phyloP scores from a whole-genome alignment of 2,329 filamentous ascomycete species.

The Apiospora marii region DNA sequence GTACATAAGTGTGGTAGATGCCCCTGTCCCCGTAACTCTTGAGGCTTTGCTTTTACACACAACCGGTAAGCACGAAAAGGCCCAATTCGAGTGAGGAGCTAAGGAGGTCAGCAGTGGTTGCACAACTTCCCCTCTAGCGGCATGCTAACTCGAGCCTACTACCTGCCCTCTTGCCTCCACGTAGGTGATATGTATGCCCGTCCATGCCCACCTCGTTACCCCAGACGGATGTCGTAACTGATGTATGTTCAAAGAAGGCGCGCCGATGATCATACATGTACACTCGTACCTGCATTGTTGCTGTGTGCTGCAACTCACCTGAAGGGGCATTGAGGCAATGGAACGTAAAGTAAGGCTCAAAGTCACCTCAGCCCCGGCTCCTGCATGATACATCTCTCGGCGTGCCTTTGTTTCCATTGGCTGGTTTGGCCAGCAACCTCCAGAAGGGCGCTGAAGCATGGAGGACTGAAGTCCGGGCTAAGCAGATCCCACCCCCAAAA shows the following conservation, averaged over 20 bases:
- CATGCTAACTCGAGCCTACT: not conserved
- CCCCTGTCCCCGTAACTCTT: not conserved
- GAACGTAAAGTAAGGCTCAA: constrained; percentile 6
- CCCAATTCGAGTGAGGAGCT: not conserved
- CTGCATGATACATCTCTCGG: not conserved
- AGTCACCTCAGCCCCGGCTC: constrained; percentile 6
- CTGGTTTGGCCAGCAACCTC: not conserved
- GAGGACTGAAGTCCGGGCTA: too few relatives aligned
- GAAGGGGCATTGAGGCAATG: not conserved
- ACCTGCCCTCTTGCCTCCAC: too few relatives aligned
- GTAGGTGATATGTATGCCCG: not conserved
- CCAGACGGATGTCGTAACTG: not conserved
- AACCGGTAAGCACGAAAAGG: not conserved
- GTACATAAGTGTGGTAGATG: not conserved
- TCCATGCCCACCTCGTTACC: not conserved
- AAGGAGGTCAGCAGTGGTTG: not conserved
- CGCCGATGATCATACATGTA: not conserved
- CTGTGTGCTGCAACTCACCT: not conserved
- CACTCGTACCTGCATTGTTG: not conserved
- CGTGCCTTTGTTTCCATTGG: not conserved
- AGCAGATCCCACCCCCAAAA: too few relatives aligned
- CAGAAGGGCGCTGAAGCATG: too few relatives aligned
- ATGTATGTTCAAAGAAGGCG: not conserved
- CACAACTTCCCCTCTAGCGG: not conserved
- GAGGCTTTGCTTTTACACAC: not conserved